Base-by-base conservation (phyloP, 768 basidiomycete genomes). In the Rhodotorula taiwanensis region DNA sequence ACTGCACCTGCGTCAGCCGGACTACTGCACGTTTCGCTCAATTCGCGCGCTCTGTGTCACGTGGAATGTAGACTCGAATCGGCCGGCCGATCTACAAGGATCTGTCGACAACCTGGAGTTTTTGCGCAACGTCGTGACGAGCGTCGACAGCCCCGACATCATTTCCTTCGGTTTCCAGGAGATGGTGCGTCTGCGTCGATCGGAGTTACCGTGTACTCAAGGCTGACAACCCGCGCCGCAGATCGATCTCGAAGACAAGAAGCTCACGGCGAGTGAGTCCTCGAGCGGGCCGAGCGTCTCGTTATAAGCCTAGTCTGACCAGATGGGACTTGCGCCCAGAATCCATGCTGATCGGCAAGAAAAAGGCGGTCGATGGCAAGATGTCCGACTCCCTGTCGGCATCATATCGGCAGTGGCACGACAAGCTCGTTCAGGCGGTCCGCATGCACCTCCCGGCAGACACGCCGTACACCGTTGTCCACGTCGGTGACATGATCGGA, bases 121-220 rank as follows among this genome's bases (percentile, higher is more conserved):
- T 79, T 77, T 99, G n/a, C 78, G 81, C n/a, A 81, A 89, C 27
- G 83, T 82, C 4, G 79, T 98, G 16, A 79, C 75, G 7, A 87
- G 85, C 71, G 84, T 86, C 42, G 84, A 88, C 18, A 71, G 76
- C 16, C 88, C 94, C 5, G 93, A 97, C 67, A 85, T 98, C 70
- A 86, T 99, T 67, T 82, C 84, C 7, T 94, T 99, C 71, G 92
- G 92, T 3, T 87, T 98, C 76, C 94, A 99, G 76, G 94, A 98
- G 76, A 82, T 97, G 43, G 66, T 59, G 21, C 34, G 57, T 33
- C n/a, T n/a, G n/a, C n/a, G n/a, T n/a, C n/a, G n/a, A n/a, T n/a
- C n/a, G n/a, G n/a, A n/a, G n/a, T n/a, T n/a, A n/a, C n/a, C n/a
- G n/a, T n/a, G n/a, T n/a, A n/a, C n/a, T n/a, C n/a, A n/a, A n/a